These are phyloP conservation scores for Salix brachista DNA, from an alignment of 345 rosid genomes.

Conservation along the genomic window DNA sequence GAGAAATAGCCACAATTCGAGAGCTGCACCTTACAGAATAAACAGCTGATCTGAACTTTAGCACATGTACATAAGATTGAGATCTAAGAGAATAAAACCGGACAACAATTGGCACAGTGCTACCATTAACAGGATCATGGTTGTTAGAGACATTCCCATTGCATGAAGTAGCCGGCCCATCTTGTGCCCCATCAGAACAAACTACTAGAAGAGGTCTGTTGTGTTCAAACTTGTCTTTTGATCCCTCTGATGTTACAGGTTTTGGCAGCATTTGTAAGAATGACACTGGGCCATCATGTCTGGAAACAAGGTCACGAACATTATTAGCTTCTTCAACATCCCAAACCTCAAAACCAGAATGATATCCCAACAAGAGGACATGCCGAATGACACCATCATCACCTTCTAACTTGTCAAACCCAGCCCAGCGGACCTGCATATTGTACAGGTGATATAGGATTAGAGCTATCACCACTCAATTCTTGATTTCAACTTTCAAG, in stretches of 20 bases:
- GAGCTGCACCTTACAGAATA: constrained; percentile 86
- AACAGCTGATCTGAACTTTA: constrained; percentile 70
- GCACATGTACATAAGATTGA: constrained; percentile 61
- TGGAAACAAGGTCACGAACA: constrained; percentile 68
- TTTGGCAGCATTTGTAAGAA: constrained; percentile 81
- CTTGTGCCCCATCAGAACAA: constrained; percentile 56
- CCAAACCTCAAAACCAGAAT: constrained; percentile 93
- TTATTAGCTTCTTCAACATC: constrained; percentile 89
- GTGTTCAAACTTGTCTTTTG: constrained; percentile 47
- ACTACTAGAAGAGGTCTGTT: constrained; percentile 72
- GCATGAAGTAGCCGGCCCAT: constrained; percentile 31
- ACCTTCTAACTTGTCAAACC: constrained; percentile 81
- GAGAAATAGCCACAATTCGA: constrained; percentile 82
- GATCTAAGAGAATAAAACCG: constrained; percentile 76
- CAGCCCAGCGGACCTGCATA: constrained; percentile 84
- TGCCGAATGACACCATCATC: constrained; percentile 43
- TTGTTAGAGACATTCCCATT: constrained; percentile 34
- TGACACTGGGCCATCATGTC: constrained; percentile 72
- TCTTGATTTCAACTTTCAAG: background rate
- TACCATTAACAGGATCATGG: constrained; percentile 42
- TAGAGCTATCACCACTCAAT: background rate
- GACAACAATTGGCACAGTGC: constrained; percentile 47
- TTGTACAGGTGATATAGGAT: constrained; percentile 7
- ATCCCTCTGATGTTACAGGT: constrained; percentile 37
- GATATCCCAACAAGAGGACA: constrained; percentile 75